These are phyloP conservation scores for Suillus bovinus DNA, from an alignment of 768 basidiomycete genomes.

Conservation along the genomic window DNA sequence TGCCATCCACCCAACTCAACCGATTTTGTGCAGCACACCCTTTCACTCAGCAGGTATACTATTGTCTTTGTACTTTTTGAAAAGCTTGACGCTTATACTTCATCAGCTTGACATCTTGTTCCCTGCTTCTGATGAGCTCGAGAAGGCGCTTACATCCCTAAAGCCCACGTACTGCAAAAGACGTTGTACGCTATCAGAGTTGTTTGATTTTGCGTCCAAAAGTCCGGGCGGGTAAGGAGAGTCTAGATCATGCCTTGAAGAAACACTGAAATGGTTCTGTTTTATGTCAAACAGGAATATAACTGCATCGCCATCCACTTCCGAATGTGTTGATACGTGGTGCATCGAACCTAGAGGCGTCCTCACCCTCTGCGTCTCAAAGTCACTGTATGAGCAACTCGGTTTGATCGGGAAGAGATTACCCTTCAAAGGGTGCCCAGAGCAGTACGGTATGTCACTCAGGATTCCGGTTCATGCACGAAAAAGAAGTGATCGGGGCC, in stretches of 20 bases:
- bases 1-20: constrained; percentile 32
- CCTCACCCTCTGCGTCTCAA: constrained; percentile 55
- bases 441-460: constrained; percentile 46
- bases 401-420: constrained; percentile 59
- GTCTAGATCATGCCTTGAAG: background rate
- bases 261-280: background rate
- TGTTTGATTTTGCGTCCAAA: constrained; percentile 40
- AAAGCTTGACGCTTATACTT: background rate
- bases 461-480: constrained; percentile 1
- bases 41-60: constrained; percentile 53
- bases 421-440: constrained; percentile 50
- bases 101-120: constrained; percentile 64
- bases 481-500: constrained; percentile 12
- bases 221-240: constrained; percentile 30
- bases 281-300: constrained; percentile 32
- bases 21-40: constrained; percentile 44
- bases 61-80: constrained; percentile 2
- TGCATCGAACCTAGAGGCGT: constrained; percentile 65
- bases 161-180: constrained; percentile 47
- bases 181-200: constrained; percentile 42
- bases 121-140: constrained; percentile 43
- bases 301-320: constrained; percentile 34
- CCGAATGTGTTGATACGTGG: constrained; percentile 58
- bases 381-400: constrained; percentile 58
- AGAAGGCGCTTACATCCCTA: constrained; percentile 41